These are phyloP conservation scores for Alternaria rosae DNA, from an alignment of 2,329 filamentous ascomycete genomes.

Conservation along the genomic window DNA sequence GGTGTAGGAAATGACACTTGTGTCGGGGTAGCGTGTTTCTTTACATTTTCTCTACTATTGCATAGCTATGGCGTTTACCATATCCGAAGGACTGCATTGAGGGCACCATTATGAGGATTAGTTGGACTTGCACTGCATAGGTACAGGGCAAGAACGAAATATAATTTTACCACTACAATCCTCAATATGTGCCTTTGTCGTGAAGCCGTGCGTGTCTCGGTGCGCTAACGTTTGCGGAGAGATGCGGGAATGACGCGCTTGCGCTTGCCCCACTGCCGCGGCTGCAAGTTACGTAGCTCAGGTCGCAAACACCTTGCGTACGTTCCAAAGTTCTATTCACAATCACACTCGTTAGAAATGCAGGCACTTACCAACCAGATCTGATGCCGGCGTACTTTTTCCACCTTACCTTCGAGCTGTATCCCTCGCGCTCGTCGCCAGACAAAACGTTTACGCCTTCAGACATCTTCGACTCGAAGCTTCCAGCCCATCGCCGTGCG, in stretches of 20 bases:
- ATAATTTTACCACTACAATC: background rate
- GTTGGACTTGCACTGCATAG: background rate
- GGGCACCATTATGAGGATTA: slow-evolving; percentile 4
- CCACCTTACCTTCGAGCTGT: slow-evolving; percentile 67
- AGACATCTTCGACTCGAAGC: slow-evolving; percentile 55
- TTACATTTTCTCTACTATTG: slow-evolving; percentile 22
- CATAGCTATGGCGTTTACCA: slow-evolving; percentile 38
- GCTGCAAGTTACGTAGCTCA: slow-evolving; percentile 5
- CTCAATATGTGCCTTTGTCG: background rate
- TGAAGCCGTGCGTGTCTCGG: background rate
- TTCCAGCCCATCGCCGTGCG: slow-evolving; percentile 53
- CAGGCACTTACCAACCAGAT: background rate
- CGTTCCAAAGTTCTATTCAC: background rate
- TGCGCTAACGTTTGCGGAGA: background rate
- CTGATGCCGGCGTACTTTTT: slow-evolving; percentile 70
- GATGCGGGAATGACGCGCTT: slow-evolving; percentile 12
- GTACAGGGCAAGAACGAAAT: background rate
- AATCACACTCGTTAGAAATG: slow-evolving; percentile 22
- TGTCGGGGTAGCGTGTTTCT: slow-evolving; percentile 14
- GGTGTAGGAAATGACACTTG: slow-evolving; percentile 20
- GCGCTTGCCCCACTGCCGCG: slow-evolving; percentile 11
- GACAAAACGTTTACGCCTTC: slow-evolving; percentile 51
- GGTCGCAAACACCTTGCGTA: slow-evolving; percentile 10
- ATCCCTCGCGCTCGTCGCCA: slow-evolving; percentile 51
- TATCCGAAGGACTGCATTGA: slow-evolving; percentile 10